Base-by-base conservation (phyloP, 352 stramenopile species). In the Nothophytophthora sp. region DNA sequence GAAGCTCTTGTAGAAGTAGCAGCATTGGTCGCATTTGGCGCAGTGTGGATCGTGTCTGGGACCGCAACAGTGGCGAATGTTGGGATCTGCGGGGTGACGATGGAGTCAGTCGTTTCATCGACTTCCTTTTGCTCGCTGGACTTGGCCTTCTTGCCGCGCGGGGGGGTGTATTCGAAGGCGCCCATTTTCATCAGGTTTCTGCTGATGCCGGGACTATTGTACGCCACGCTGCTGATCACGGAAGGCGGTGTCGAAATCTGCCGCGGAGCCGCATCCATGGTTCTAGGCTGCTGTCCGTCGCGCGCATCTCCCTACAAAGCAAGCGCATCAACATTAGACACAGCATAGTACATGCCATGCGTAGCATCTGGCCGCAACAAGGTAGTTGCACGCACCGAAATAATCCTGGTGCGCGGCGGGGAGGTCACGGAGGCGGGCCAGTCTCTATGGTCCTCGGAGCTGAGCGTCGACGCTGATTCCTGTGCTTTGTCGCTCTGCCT, bases 131-230 rank as follows among this genome's bases (percentile, higher is more conserved):
- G 40, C 32, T 62, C 51, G 5, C 22, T 43, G 27, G 11, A 41
- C 18, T 35, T 62, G 8, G 63, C 48, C 27, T 62, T 78, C 18
- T 66, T 64, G 2, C 36, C 52, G 20, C 51, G 77, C 16, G 73
- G 75, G 30, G 82, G 82, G 9, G 82, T 88, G 50, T 77, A 85
- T 54, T 90, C 82, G 22, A 92, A 92, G 4, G 75, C 81, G 32
- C 81, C 81, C 50, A 88, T 75, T 42, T 92, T 88, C 78, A 90
- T 89, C 23, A 92, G 52, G 55, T 92, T 88, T 24, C 79, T 86
- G 60, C 67, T 92, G 34, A 92, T 71, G 13, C 64, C 66, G 6
- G 82, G 82, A 29, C 76, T 90, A 24, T 59, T 71, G 35, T 53
- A 66, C n/a, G 71, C 70, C 27, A 92, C 81, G 37, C 81, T 92